A percentile compares a stretch with the other conserved stretches of the same genome.
Evolutionary conservation across 768 basidiomycete genomes (phyloP).

Genomic region (Lentinula sp.): DNA sequence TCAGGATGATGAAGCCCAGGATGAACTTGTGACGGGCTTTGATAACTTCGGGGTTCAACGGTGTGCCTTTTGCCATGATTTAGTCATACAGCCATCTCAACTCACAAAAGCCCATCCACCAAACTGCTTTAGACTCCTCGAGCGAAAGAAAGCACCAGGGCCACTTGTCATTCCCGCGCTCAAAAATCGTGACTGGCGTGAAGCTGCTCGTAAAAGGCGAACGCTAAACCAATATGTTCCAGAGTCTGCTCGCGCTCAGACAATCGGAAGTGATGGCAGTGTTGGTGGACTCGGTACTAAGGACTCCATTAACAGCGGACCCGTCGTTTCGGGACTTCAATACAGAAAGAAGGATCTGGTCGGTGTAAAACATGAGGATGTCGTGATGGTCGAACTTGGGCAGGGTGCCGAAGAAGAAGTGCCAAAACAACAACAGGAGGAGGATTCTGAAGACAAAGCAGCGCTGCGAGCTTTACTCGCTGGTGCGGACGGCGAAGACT

Average conservation of each 20-base stretch:
- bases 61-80: conserved; percentile 50
- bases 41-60: conserved; percentile 74
- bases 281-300: conserved; percentile 72
- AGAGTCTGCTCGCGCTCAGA: conserved; percentile 44
- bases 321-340: conserved; percentile 65
- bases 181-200: conserved; percentile 89
- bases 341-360: conserved; percentile 27
- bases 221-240: conserved; percentile 57
- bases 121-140: conserved; percentile 31
- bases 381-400: conserved; percentile 20
- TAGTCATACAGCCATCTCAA: conserved; percentile 46
- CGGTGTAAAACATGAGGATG: conserved; percentile 14
- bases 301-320: conserved; percentile 74
- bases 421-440: conserved; percentile 14
- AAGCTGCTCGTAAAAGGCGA: conserved; percentile 62
- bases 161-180: conserved; percentile 84
- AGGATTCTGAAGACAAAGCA: conserved; percentile 69
- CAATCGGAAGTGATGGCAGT: conserved; percentile 58
- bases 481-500: conserved; percentile 34
- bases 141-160: conserved; percentile 39
- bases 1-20: conserved; percentile 46
- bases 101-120: conserved; percentile 56
- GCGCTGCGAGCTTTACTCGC: conserved; percentile 80
- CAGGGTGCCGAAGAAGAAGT: conserved; percentile 25
- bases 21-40: conserved; percentile 69